phyloP scores from a whole-genome alignment of 2,329 filamentous ascomycete species.

The Botrytis cinerea region DNA sequence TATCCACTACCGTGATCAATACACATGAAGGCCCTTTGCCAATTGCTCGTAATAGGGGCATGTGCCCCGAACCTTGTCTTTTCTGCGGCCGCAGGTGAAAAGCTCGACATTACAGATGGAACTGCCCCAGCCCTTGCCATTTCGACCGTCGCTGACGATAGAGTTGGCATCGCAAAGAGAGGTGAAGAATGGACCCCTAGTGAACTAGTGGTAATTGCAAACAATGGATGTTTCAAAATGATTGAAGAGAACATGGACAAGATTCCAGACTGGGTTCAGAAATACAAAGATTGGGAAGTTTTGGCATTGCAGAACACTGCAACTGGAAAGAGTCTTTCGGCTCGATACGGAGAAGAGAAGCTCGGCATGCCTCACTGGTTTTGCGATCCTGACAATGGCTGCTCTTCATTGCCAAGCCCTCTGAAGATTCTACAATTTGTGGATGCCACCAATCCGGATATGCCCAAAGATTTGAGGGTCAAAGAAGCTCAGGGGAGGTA shows the following conservation, averaged over 20 bases:
- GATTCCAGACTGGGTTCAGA: background rate
- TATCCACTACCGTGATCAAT: background rate
- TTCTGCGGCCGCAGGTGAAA: background rate
- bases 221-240: background rate
- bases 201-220: background rate
- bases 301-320: background rate
- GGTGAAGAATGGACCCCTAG: background rate
- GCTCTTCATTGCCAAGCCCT: background rate
- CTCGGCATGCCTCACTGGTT: constrained; percentile 3
- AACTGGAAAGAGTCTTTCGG: background rate
- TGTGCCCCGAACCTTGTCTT: background rate
- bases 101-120: too few relatives aligned
- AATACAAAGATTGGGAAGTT: constrained; percentile 7
- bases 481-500: constrained; percentile 14
- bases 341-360: background rate
- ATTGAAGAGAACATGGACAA: background rate
- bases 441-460: background rate
- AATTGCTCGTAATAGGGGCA: background rate
- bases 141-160: background rate
- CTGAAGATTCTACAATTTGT: constrained; percentile 5
- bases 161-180: too few relatives aligned
- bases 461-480: background rate
- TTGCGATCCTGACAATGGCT: constrained; percentile 8
- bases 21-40: background rate
- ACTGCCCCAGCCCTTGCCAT: background rate